Evolutionary conservation across 2,329 filamentous ascomycete species (phyloP).

Genomic region (Hypomyces rosellus): DNA sequence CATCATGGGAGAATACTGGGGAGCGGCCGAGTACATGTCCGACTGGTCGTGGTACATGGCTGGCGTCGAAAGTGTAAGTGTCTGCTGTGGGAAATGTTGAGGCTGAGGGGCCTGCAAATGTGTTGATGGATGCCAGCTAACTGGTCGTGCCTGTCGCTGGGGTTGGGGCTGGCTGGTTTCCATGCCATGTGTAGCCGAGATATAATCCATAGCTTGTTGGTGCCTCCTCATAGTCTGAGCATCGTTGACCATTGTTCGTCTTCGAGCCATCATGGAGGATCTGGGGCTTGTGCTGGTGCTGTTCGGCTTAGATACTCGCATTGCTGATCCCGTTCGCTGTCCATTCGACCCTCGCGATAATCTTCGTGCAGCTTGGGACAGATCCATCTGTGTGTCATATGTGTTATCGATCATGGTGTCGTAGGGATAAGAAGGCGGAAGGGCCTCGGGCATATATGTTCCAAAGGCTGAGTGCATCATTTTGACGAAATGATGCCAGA

Average conservation of each 20-base stretch:
- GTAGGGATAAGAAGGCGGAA: slow-evolving; percentile 21
- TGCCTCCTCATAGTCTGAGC: slow-evolving; percentile 37
- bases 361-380: slow-evolving; percentile 40
- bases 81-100: slow-evolving; percentile 32
- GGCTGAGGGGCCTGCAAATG: slow-evolving; percentile 35
- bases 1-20: slow-evolving; percentile 46
- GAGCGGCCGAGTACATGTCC: slow-evolving; percentile 35
- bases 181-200: slow-evolving; percentile 9
- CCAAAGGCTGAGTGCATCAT: slow-evolving; percentile 29
- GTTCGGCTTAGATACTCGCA: slow-evolving; percentile 58
- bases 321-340: slow-evolving; percentile 43
- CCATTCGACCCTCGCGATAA: slow-evolving; percentile 44
- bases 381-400: slow-evolving; percentile 44
- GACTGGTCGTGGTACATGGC: slow-evolving; percentile 33
- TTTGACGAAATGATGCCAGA: slow-evolving; percentile 10
- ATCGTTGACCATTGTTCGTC: slow-evolving; percentile 53
- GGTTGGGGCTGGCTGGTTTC: slow-evolving; percentile 13
- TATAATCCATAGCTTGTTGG: slow-evolving; percentile 39
- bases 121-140: slow-evolving; percentile 71
- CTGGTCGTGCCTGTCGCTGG: slow-evolving; percentile 46
- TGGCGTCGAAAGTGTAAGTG: slow-evolving; percentile 31
- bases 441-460: slow-evolving; percentile 17
- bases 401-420: slow-evolving; percentile 43
- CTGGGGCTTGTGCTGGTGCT: slow-evolving; percentile 66
- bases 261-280: slow-evolving; percentile 41